Base-by-base conservation (phyloP, 306 rosid genomes). In the Cicer chorassanicum region DNA sequence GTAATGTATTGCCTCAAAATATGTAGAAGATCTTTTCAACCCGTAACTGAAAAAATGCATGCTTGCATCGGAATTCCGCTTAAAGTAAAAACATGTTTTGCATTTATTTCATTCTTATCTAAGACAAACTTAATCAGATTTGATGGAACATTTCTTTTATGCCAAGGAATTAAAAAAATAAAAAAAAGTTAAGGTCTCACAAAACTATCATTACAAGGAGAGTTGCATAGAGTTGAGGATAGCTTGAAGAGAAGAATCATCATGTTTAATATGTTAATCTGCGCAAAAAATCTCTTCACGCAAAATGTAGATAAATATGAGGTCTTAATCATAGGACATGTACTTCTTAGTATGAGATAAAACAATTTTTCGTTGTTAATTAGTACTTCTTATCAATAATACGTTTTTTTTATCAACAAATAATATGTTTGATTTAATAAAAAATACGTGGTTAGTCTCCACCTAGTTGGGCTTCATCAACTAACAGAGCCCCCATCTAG, bases 31-130 rank as follows among this genome's bases (percentile, higher is more conserved):
- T 60, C 2, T 81, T 81, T 68, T 88, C 83, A 45, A 81, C 78
- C 79, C 87, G 91, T 76, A 86, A 90, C 76, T 15, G 40, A 60
- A 13, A 10, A 36, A 11, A 56, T 38, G 53, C 60, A 78, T 81
- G 84, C 80, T 72, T 79, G 57, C 65, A 72, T 68, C 77, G 50
- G 53, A 34, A 9, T 86, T 82, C 88, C 82, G 51, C 82, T 79
- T 54, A 7, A 38, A 76, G 82, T 43, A 60, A 68, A 73, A 61
- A 18, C 77, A 73, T 15, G 56, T 82, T 71, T 74, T 78, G n/a
- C 56, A 18, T 38, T 70, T 75, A 56, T 11, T 14, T 64, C 45
- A n/a, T 70, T 29, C 70, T 61, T 66, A 80, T 50, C 64, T 21
- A 34, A 9, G 7, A 41, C 3, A 16, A 5, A 38, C 6, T 19